Base-by-base conservation (phyloP, 2,329 filamentous ascomycete genomes). In the Leptodontidium sp. region DNA sequence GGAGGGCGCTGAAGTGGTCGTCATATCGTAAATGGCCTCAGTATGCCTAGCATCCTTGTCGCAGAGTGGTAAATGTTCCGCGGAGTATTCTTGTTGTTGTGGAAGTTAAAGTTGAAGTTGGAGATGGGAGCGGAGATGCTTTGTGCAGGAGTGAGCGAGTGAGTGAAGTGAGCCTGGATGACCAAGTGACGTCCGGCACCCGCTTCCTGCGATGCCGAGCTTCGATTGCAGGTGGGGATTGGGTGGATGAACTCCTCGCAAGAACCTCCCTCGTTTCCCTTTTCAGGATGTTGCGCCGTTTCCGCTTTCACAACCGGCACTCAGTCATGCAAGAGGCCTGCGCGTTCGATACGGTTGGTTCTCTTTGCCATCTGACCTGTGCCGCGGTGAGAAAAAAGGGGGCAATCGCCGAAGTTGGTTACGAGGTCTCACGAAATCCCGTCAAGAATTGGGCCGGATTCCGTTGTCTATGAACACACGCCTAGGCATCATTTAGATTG, bases 1-100 rank as follows among this genome's bases (percentile, higher is more conserved):
- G 35, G 70, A 62, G 43, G 72, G 66, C 55, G 68, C 66, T 66
- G 74, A 67, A 74, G 74, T 65, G 52, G 69, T 73, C 47, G 69
- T 72, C 70, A 75, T 73, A 26, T 71, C 64, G 64, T 57, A 32
- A 35, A 53, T n/a, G 14, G 59, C 61, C 57, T 68, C 55, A 62
- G 61, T 66, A 69, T 38, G 67, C 50, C 52, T 66, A 70, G 71
- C 72, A 74, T 75, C 62, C 65, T 74, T 63, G 17, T 52, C 26
- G n/a, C 40, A 61, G 21, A 55, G 49, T 21, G 21, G 24, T 29
- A 35, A 43, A 35, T 17, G 7, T 47, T 32, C 24, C 49, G 29
- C 4, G 59, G 24, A 24, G 57, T 43, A 45, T 66, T 35, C n/a
- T 49, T 45, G 64, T 45, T 40, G 64, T 47, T 45, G 65, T 68